Conservation (phyloP, 768 basidiomycete species). For the Gymnopilus dilepis region DNA sequence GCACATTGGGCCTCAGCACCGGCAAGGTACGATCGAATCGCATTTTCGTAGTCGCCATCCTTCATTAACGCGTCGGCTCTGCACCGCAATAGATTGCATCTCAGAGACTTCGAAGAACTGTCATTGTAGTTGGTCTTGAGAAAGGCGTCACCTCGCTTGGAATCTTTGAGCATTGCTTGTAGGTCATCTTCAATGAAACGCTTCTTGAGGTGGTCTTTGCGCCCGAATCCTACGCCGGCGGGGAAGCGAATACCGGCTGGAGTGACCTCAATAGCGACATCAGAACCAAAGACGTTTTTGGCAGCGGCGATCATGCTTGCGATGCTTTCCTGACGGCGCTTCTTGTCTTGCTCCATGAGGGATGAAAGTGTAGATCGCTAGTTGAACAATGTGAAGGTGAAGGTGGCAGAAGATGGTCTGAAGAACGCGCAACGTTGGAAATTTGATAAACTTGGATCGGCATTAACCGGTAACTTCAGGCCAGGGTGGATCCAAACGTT, state of each 20-base stretch:
- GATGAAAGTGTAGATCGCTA: neutral
- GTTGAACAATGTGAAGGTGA: neutral
- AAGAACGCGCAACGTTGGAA: neutral
- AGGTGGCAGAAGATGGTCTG: neutral
- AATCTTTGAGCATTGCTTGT: neutral
- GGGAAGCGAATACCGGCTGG: neutral
- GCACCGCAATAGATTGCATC: neutral
- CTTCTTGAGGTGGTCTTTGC: neutral
- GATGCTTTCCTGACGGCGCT: neutral
- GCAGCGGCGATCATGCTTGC: slow-evolving; percentile 1
- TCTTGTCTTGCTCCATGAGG: neutral
- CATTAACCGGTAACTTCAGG: neutral
- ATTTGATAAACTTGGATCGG: neutral
- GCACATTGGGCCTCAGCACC: neutral
- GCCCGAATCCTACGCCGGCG: neutral
- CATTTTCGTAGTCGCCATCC: neutral
- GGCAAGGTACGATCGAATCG: neutral
- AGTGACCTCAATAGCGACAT: neutral
- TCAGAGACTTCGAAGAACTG: neutral
- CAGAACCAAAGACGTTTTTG: neutral
- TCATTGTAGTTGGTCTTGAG: neutral
- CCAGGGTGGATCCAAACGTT: too few relatives aligned
- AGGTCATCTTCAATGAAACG: neutral
- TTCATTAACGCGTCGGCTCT: neutral
- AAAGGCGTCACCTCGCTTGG: neutral